phyloP scores from a whole-genome alignment of 768 basidiomycete genomes.

The Chlorophyllum brunneum region DNA sequence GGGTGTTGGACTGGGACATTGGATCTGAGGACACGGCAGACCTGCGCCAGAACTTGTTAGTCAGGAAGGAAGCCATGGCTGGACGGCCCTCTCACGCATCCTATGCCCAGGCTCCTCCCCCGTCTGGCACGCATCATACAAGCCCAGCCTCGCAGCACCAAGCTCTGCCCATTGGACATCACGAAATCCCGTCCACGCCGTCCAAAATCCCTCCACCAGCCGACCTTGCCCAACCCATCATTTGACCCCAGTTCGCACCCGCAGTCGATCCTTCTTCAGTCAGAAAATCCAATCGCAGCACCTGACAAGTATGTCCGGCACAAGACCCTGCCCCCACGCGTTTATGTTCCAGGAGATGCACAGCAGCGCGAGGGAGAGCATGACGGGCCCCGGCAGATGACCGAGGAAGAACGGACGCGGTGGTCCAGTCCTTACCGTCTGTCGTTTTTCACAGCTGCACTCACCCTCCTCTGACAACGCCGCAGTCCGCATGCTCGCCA shows the following conservation, averaged over 20 bases:
- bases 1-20: constrained; percentile 8
- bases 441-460: constrained; percentile 17
- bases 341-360: constrained; percentile 28
- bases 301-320: constrained; percentile 46
- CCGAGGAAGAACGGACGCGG: constrained; percentile 56
- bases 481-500: constrained; percentile 19
- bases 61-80: constrained; percentile 26
- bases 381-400: constrained; percentile 55
- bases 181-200: constrained; percentile 17
- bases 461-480: constrained; percentile 13
- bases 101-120: constrained; percentile 70
- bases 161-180: constrained; percentile 24
- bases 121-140: constrained; percentile 49
- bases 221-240: constrained; percentile 33
- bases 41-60: constrained; percentile 33
- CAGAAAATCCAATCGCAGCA: constrained; percentile 51
- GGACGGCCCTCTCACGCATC: background rate
- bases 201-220: constrained; percentile 32
- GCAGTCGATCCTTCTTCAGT: constrained; percentile 60
- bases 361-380: constrained; percentile 18
- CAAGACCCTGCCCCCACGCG: constrained; percentile 53
- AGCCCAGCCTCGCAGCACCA: constrained; percentile 20
- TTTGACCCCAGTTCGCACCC: constrained; percentile 41
- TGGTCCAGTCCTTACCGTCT: constrained; percentile 77
- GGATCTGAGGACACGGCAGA: constrained; percentile 23